Conservation (phyloP, 192 early-diverging fungal genomes). For the Coemansia guatemalensis region DNA sequence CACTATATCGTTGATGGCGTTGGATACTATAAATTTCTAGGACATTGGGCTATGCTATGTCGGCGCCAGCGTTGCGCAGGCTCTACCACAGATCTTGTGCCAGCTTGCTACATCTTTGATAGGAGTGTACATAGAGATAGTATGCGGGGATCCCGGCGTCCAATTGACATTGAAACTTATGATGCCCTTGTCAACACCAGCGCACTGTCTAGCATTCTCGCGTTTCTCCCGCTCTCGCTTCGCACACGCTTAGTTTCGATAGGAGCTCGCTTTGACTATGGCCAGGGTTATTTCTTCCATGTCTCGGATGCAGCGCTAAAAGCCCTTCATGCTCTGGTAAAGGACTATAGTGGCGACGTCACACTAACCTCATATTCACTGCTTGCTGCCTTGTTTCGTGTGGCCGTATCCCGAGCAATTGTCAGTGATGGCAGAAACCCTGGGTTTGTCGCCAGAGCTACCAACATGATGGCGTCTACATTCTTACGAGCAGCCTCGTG, state of each 20-base stretch:
- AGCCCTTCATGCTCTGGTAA: slow-evolving; percentile 8
- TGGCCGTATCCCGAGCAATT: slow-evolving; percentile 20
- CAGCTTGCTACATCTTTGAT: slow-evolving; percentile 15
- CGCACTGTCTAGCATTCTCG: slow-evolving; percentile 2
- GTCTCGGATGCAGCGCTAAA: slow-evolving; percentile 17
- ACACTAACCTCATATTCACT: slow-evolving; percentile 21
- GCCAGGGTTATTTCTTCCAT: slow-evolving; percentile 29
- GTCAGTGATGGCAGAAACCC: not conserved
- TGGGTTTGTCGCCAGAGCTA: slow-evolving; percentile 1
- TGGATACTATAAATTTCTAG: slow-evolving; percentile 42
- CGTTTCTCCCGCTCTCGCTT: slow-evolving; percentile 13
- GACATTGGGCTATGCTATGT: slow-evolving; percentile 31
- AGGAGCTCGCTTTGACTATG: slow-evolving; percentile 9
- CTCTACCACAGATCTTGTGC: not conserved
- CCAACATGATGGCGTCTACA: not conserved
- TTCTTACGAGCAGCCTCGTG: not conserved
- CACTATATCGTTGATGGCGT: slow-evolving; percentile 44
- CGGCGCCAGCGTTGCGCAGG: not conserved
- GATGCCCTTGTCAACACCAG: slow-evolving; percentile 8
- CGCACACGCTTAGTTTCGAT: slow-evolving; percentile 18
- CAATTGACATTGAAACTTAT: slow-evolving; percentile 1
- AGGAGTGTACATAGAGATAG: slow-evolving; percentile 1
- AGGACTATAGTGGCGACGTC: not conserved
- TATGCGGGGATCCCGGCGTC: not conserved
- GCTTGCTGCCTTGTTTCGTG: slow-evolving; percentile 27